Base-by-base conservation (phyloP, 2,329 filamentous ascomycete species). In the Cylindrodendrum hubeiense region DNA sequence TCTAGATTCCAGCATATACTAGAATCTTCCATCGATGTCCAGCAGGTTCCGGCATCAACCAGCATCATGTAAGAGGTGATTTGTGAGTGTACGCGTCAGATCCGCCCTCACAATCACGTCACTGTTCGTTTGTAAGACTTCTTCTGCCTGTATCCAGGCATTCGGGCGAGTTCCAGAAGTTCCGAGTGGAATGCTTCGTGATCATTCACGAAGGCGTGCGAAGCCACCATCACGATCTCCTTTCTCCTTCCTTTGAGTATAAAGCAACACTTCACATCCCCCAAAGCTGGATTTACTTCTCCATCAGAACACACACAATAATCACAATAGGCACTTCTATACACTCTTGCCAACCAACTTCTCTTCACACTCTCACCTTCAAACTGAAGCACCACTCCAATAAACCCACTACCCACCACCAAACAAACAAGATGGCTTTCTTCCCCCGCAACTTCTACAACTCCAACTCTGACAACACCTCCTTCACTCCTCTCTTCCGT, bases 401-500 rank as follows among this genome's bases (percentile, higher is more conserved):
- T 56, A 73, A 75, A 55, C 67, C 66, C 61, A 73, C 56, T 41
- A 44, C 44, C 47, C 66, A 60, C 51, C 68, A 64, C 55, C 65
- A 72, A 72, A 46, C 67, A 55, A 65, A 52, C 81, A 89, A 78
- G 78, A 90, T 90, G 88, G 85, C 87, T 71, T 82, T 90, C 82
- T 89, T 89, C 82, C 83, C 85, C 64, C 83, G 84, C 77, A 81
- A 80, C 74, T 80, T 85, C 73, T 83, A 86, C 82, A 79, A 82
- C 74, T 71, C 78, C 65, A 79, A 82, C 74, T 71, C 78, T 65
- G 79, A 79, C 67, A 81, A 85, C 76, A 75, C 83, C 71, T 85
- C 84, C 78, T 87, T 89, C 78, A 84, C 83, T 39, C 86, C 87
- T 58, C 86, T 91, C 74, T 89, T 91, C 84, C 87, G 87, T 64